Evolutionary conservation across 2,329 filamentous ascomycete genomes (phyloP).

Genomic region (Epichloe coenophiala): DNA sequence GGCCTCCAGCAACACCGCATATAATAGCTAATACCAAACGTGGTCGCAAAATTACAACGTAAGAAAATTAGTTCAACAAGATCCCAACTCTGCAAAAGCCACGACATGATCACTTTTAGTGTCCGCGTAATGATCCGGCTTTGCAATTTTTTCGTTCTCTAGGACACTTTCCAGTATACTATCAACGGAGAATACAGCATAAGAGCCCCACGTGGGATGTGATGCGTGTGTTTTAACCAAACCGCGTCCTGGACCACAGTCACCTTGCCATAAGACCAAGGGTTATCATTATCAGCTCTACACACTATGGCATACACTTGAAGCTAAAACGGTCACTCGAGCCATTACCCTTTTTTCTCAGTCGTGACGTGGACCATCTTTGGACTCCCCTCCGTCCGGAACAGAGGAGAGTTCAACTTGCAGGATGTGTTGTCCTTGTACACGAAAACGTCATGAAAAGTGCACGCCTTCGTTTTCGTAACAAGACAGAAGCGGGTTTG

Average conservation of each 20-base stretch:
- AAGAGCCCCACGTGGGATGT: neutral
- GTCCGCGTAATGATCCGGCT: too few relatives aligned
- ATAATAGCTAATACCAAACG: too few relatives aligned
- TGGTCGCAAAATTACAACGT: too few relatives aligned
- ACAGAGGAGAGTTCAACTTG: neutral
- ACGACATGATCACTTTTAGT: too few relatives aligned
- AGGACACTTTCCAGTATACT: neutral
- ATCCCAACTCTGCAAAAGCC: too few relatives aligned
- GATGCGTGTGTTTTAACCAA: neutral
- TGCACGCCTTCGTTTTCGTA: too few relatives aligned
- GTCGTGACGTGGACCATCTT: neutral
- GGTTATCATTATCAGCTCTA: neutral
- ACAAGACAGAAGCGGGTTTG: too few relatives aligned
- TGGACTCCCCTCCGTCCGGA: neutral
- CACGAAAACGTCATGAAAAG: too few relatives aligned
- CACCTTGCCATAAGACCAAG: neutral
- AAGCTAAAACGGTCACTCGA: neutral
- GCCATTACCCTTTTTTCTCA: neutral
- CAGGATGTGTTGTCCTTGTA: neutral
- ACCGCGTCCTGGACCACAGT: neutral
- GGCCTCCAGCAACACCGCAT: too few relatives aligned
- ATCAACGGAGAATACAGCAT: neutral
- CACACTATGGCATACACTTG: neutral
- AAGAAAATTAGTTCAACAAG: too few relatives aligned
- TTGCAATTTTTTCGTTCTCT: too few relatives aligned